Evolutionary conservation across 2,329 filamentous ascomycete species (phyloP).

Genomic region (Emmonsiellopsis sp.): DNA sequence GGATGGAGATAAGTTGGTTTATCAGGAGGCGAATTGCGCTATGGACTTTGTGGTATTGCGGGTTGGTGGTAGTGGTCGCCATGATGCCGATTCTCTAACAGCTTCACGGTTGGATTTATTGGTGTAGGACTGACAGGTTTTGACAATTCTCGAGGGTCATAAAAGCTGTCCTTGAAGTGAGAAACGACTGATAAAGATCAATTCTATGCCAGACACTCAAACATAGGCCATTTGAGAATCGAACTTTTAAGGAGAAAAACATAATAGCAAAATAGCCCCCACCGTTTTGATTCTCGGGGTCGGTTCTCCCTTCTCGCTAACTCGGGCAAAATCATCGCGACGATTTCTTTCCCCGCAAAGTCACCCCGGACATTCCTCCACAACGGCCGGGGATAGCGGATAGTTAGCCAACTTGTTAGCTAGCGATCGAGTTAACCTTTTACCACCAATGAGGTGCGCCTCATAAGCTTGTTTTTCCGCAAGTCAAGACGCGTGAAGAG

Average conservation of each 20-base stretch:
- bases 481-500: background rate
- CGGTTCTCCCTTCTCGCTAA: background rate
- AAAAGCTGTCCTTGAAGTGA: background rate
- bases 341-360: background rate
- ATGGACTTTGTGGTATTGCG: constrained; percentile 32
- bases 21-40: constrained; percentile 57
- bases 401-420: background rate
- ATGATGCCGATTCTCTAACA: background rate
- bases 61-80: background rate
- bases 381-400: background rate
- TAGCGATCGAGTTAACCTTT: background rate
- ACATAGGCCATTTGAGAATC: too few relatives aligned
- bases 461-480: background rate
- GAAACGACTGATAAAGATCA: too few relatives aligned
- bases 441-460: constrained; percentile 7
- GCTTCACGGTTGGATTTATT: background rate
- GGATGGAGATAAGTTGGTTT: constrained; percentile 66
- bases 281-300: too few relatives aligned
- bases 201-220: too few relatives aligned
- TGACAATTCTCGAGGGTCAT: too few relatives aligned
- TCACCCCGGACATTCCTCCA: background rate
- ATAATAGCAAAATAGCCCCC: too few relatives aligned
- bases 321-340: background rate
- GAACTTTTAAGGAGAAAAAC: too few relatives aligned
- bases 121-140: too few relatives aligned